Conservation (phyloP, 176 grass and related monocot species). For the Hordeum marinum region DNA sequence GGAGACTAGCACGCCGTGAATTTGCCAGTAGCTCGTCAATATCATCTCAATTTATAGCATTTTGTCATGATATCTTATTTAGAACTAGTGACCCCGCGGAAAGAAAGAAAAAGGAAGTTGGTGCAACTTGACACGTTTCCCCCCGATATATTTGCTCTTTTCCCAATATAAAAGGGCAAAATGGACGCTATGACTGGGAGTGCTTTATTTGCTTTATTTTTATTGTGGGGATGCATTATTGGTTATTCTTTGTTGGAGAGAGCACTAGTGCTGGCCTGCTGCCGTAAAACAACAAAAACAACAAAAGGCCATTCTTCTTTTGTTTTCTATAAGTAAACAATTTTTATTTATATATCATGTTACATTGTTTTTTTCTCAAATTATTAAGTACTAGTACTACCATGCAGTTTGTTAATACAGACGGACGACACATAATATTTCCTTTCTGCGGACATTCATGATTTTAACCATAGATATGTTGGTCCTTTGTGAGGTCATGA, state of each 20-base stretch:
- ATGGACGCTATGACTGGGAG: constrained; percentile 2
- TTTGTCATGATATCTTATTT: neutral
- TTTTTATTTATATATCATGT: neutral
- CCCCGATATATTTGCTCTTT: neutral
- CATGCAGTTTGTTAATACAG: neutral
- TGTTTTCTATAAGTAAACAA: too few relatives aligned
- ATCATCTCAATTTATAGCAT: neutral
- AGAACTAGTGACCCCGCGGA: neutral
- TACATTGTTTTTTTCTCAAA: neutral
- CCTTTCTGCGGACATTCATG: neutral
- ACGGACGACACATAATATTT: neutral
- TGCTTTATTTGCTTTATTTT: neutral
- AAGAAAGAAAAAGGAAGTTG: neutral
- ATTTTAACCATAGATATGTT: neutral
- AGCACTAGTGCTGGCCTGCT: neutral
- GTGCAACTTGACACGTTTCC: neutral
- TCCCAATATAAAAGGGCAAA: neutral
- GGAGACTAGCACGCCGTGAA: neutral
- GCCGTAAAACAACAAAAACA: constrained; percentile 22
- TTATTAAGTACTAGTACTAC: neutral
- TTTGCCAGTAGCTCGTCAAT: neutral
- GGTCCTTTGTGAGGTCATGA: neutral
- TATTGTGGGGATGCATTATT: neutral
- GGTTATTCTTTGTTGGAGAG: constrained; percentile 12
- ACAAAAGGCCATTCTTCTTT: neutral